Percentiles rank a stretch among this genome's conserved stretches.
Evolutionary conservation across 768 basidiomycete genomes (phyloP).

Genomic region (Auriscalpium orientale): DNA sequence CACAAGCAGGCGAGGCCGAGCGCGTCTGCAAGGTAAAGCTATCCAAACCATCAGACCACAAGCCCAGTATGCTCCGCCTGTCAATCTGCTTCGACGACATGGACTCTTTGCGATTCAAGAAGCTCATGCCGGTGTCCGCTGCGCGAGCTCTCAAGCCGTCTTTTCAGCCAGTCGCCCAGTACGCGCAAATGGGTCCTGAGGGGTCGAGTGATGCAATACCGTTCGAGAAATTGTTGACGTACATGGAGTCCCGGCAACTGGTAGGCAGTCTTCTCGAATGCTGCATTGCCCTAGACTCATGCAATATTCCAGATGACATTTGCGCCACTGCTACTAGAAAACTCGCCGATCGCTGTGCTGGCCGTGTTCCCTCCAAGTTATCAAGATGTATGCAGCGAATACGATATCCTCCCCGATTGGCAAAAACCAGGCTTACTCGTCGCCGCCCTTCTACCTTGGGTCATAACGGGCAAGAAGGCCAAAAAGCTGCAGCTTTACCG

Average conservation of each 20-base stretch:
- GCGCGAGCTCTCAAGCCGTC: slow-evolving; percentile 39
- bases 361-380: slow-evolving; percentile 44
- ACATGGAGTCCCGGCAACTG: slow-evolving; percentile 43
- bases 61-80: slow-evolving; percentile 38
- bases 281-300: not conserved
- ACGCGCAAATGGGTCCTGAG: slow-evolving; percentile 40
- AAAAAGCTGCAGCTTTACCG: too few relatives aligned
- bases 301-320: slow-evolving; percentile 17
- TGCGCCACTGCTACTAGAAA: slow-evolving; percentile 40
- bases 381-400: slow-evolving; percentile 25
- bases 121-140: slow-evolving; percentile 42
- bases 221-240: slow-evolving; percentile 33
- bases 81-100: slow-evolving; percentile 35
- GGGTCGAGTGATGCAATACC: slow-evolving; percentile 31
- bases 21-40: slow-evolving; percentile 43
- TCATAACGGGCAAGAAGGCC: slow-evolving; percentile 28
- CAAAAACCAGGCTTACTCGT: slow-evolving; percentile 27
- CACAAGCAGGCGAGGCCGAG: slow-evolving; percentile 29
- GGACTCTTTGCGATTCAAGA: slow-evolving; percentile 36
- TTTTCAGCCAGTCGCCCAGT: slow-evolving; percentile 43
- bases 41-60: slow-evolving; percentile 35
- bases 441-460: slow-evolving; percentile 43
- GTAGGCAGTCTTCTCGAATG: not conserved
- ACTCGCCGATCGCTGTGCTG: slow-evolving; percentile 41
- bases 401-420: slow-evolving; percentile 36